Evolutionary conservation across 2,329 filamentous ascomycete genomes (phyloP), one percentile per base, ranked within the genome.

Genomic region (Ciborinia camelliae): DNA sequence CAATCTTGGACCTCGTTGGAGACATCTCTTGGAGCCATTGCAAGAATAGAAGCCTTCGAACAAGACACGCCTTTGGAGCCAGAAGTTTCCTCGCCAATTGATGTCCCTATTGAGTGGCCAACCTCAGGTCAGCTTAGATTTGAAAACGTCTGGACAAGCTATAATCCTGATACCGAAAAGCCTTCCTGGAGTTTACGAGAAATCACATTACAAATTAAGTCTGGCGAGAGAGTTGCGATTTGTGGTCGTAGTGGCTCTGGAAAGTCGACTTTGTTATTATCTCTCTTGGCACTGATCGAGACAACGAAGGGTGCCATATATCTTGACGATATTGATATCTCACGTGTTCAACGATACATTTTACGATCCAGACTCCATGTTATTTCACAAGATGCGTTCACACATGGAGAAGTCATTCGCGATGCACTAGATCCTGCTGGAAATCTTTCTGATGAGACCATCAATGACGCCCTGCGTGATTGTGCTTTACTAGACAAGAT

Each of bases 11-110:
- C 84, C 0, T 78, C 79, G 50, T 75, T 87, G 18, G 85, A 87
- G 69, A 87, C 84, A 0, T 79, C 80, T 53, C 80, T 87, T 54
- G 84, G 84, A 8, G 83, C 83, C 7, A 79, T 87, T 8, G 77
- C 80, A 3, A 78, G 84, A 45, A 78, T 86, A 67, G 83, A 82
- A 71, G 77, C 78, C 14, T 86, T 86, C 67, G 78, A 77, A 1
- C 75, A 77, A 68, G 76, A 83, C 51, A 73, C 73, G 50, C 55
- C 58, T 10, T 62, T 61, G 15, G 70, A 72, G 47, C 67, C 68
- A 32, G 59, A 65, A 2, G 45, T 65, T 43, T 28, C 37, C 1
- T 68, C 68, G 51, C 64, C 58, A 15, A 43, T 53, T 20, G n/a
- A 20, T 15, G 61, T 67, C 1, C 62, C 67, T 18, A 58, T 68